These are phyloP conservation scores for Fomitopsis betulina DNA, from an alignment of 1,284 basidiomycete genomes.

Conservation along the genomic window DNA sequence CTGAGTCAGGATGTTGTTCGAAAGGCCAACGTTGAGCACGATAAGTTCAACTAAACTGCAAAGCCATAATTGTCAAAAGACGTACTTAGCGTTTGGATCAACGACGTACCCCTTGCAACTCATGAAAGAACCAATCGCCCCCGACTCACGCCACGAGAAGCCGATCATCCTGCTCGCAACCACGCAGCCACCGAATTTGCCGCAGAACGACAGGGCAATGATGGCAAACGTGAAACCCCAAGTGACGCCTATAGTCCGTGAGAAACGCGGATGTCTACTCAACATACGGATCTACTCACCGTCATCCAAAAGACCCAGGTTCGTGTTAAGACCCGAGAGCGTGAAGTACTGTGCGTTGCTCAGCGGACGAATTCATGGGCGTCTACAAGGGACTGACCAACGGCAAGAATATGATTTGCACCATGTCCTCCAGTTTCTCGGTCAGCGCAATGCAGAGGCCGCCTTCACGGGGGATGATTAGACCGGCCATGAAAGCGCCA, in stretches of 20 bases:
- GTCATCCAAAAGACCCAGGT: slow-evolving; percentile 74
- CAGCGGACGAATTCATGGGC: neutral
- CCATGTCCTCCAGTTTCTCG: slow-evolving; percentile 77
- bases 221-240: slow-evolving; percentile 90
- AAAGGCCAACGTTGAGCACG: slow-evolving; percentile 87
- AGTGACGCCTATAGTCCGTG: slow-evolving; percentile 33
- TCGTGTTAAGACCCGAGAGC: slow-evolving; percentile 78
- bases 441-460: slow-evolving; percentile 78
- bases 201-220: slow-evolving; percentile 74
- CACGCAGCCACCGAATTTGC: slow-evolving; percentile 75
- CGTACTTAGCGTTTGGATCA: neutral
- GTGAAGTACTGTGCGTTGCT: slow-evolving; percentile 65
- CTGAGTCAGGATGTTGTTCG: slow-evolving; percentile 74
- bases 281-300: slow-evolving; percentile 28
- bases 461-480: slow-evolving; percentile 86
- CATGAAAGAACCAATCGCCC: slow-evolving; percentile 89
- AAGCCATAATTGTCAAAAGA: neutral
- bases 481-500: slow-evolving; percentile 80
- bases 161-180: slow-evolving; percentile 59
- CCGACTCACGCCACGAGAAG: slow-evolving; percentile 76
- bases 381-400: slow-evolving; percentile 46
- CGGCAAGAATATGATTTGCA: slow-evolving; percentile 75
- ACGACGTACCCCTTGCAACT: slow-evolving; percentile 81
- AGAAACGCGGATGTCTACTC: neutral
- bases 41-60: slow-evolving; percentile 80